Evolutionary conservation across 495 filamentous ascomycete species (phyloP).

Genomic region (Copromyces sp.): DNA sequence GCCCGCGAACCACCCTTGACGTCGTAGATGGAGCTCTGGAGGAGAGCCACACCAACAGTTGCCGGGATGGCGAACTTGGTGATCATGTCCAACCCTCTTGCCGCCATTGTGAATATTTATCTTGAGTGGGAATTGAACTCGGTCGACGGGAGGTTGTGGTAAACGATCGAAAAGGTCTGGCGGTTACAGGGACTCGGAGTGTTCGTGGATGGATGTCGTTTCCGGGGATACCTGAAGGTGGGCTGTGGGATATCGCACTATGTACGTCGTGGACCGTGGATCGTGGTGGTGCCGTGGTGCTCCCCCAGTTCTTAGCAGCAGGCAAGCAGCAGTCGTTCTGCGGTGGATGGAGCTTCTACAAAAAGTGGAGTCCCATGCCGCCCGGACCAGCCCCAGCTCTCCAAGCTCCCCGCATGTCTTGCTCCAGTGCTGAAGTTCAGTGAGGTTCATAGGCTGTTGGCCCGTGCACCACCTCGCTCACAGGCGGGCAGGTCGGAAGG

Average conservation of each 20-base stretch:
- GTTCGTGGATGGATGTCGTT: conserved; percentile 3
- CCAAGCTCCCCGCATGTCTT: too few relatives aligned
- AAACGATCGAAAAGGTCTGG: neutral
- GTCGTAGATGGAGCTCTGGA: conserved; percentile 83
- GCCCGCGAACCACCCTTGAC: conserved; percentile 88
- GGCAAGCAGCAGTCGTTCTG: neutral
- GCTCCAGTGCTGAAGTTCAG: too few relatives aligned
- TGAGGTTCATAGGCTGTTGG: neutral
- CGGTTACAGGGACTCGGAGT: neutral
- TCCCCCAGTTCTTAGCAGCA: neutral
- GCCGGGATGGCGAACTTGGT: conserved; percentile 65
- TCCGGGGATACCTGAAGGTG: neutral
- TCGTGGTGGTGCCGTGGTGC: neutral
- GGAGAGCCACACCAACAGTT: conserved; percentile 48
- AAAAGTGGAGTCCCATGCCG: neutral
- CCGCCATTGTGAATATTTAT: conserved; percentile 31
- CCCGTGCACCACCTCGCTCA: neutral
- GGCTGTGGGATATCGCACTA: neutral
- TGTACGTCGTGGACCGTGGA: neutral
- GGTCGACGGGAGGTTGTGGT: neutral
- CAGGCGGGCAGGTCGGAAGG: neutral
- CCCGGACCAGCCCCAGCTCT: too few relatives aligned
- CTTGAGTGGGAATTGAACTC: conserved; percentile 9
- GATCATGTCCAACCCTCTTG: conserved; percentile 49
- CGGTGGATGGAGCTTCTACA: neutral